Evolutionary conservation across 805 yeast genomes (phyloP).

Genomic region (Lipomyces yamadae): DNA sequence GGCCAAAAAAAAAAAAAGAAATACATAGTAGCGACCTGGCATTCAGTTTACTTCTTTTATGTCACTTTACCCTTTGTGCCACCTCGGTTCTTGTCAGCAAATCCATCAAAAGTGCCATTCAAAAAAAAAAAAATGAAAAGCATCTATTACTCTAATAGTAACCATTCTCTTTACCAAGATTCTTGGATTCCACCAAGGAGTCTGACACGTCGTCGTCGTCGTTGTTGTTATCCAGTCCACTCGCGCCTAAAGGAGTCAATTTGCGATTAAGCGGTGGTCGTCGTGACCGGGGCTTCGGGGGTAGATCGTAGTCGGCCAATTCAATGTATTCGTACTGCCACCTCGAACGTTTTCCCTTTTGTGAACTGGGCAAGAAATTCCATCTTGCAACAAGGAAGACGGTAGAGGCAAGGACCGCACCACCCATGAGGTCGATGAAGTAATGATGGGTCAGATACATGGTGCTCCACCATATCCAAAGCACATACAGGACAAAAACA

Average conservation of each 20-base stretch:
- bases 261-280: neutral
- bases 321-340: slow-evolving; percentile 52
- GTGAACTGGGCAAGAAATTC: slow-evolving; percentile 60
- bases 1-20: too few species aligned
- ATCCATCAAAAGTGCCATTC: neutral
- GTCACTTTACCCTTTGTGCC: too few species aligned
- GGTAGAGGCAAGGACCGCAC: slow-evolving; percentile 77
- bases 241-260: neutral
- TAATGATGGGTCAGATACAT: slow-evolving; percentile 98
- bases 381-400: slow-evolving; percentile 74
- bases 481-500: slow-evolving; percentile 72
- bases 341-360: slow-evolving; percentile 48
- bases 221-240: neutral
- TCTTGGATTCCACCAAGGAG: neutral
- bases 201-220: neutral
- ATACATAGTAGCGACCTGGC: too few species aligned
- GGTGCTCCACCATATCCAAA: slow-evolving; percentile 98
- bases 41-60: too few species aligned
- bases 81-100: neutral
- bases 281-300: neutral
- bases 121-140: too few species aligned
- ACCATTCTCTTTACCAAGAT: neutral
- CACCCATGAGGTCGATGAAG: slow-evolving; percentile 91
- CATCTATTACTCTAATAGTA: neutral
- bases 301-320: slow-evolving; percentile 38